These are phyloP conservation scores for Biscogniauxia mediterranea DNA, from an alignment of 2,329 filamentous ascomycete genomes.

Conservation along the genomic window DNA sequence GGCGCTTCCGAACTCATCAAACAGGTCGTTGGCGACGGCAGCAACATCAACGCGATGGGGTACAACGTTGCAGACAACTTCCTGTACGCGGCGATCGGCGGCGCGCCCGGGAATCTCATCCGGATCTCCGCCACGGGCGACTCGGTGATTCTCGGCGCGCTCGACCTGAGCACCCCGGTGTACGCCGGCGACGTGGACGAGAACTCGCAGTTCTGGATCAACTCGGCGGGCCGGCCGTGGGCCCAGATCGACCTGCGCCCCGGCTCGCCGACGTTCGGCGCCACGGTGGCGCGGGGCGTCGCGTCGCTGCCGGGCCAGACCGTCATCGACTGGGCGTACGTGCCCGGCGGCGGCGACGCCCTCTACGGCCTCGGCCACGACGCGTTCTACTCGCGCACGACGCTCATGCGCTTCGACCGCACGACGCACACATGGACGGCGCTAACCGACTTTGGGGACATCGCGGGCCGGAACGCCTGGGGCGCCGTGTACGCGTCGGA, in stretches of 20 bases:
- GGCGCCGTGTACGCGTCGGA: constrained; percentile 20
- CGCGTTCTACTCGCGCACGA: background rate
- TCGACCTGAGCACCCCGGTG: background rate
- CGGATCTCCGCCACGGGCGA: constrained; percentile 17
- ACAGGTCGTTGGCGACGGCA: constrained; percentile 8
- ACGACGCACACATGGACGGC: constrained; percentile 5
- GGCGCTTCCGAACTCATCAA: constrained; percentile 2
- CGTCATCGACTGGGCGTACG: constrained; percentile 22
- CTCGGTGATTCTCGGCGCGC: constrained; percentile 3
- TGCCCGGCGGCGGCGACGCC: constrained; percentile 14
- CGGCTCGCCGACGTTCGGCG: constrained; percentile 16
- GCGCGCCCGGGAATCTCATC: constrained; percentile 7
- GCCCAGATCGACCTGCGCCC: constrained; percentile 19
- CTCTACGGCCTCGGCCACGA: constrained; percentile 19
- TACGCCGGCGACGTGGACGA: constrained; percentile 22
- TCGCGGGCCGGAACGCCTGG: constrained; percentile 9
- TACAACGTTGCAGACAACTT: constrained; percentile 23
- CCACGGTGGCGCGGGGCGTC: constrained; percentile 4
- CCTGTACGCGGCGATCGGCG: constrained; percentile 14
- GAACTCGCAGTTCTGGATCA: constrained; percentile 17
- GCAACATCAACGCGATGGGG: constrained; percentile 21
- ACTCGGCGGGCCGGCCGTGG: constrained; percentile 12
- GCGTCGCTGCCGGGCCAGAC: background rate
- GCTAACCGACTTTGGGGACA: constrained; percentile 10
- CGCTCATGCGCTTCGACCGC: constrained; percentile 17